Conservation (phyloP, 805 yeast genomes). For the Alloascoidea africana region DNA sequence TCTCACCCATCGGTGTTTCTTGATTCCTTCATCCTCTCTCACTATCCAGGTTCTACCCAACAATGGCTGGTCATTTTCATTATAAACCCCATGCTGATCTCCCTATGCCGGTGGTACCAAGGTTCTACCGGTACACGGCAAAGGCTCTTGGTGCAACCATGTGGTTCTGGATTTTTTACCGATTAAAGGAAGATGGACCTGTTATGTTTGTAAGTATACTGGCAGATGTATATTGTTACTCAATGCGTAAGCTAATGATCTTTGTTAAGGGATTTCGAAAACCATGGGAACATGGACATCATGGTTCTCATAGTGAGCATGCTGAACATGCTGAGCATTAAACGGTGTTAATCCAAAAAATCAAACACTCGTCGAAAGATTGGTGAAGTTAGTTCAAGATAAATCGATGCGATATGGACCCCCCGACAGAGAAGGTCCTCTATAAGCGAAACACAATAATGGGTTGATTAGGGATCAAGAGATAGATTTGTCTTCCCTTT, state of each 20-base stretch:
- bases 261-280: background rate
- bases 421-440: too few relatives aligned
- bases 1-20: too few relatives aligned
- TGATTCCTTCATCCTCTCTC: too few relatives aligned
- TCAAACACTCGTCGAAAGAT: too few relatives aligned
- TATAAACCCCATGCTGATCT: conserved; percentile 38
- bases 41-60: too few relatives aligned
- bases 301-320: background rate
- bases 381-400: too few relatives aligned
- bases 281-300: conserved; percentile 1
- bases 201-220: conserved; percentile 1
- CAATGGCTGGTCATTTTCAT: conserved; percentile 22
- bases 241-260: background rate
- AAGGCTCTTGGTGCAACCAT: conserved; percentile 67
- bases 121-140: conserved; percentile 40
- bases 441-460: too few relatives aligned
- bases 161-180: conserved; percentile 82
- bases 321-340: conserved; percentile 1
- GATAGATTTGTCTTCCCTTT: too few relatives aligned
- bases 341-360: too few relatives aligned
- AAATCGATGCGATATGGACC: too few relatives aligned
- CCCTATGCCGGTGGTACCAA: conserved; percentile 50
- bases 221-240: background rate
- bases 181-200: conserved; percentile 25
- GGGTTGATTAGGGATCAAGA: too few relatives aligned